phyloP scores from a whole-genome alignment of 805 yeast species.

The Hanseniaspora osmophila region DNA sequence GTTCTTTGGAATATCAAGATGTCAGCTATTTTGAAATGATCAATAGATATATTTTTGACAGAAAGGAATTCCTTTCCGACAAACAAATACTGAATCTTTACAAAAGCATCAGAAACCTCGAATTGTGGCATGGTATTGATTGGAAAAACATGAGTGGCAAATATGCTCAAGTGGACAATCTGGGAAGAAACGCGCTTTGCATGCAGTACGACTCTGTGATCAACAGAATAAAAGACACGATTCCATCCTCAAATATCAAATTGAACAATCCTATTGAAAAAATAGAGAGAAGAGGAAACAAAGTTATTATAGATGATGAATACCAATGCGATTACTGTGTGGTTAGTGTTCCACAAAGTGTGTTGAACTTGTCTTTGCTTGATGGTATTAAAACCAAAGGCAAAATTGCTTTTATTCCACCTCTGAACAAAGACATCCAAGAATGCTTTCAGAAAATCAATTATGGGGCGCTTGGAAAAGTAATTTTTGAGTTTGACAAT shows the following conservation, averaged over 20 bases:
- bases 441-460: constrained; percentile 35
- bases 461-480: constrained; percentile 62
- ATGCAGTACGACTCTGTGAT: constrained; percentile 39
- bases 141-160: constrained; percentile 57
- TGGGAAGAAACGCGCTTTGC: constrained; percentile 68
- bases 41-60: constrained; percentile 31
- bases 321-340: constrained; percentile 40
- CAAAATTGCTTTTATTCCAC: constrained; percentile 41
- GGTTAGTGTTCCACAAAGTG: constrained; percentile 68
- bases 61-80: constrained; percentile 32
- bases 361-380: constrained; percentile 30
- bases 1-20: constrained; percentile 35
- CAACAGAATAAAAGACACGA: constrained; percentile 21
- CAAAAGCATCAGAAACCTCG: constrained; percentile 41
- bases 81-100: constrained; percentile 39
- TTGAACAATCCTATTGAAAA: neutral
- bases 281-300: constrained; percentile 6
- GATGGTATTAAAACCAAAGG: constrained; percentile 19
- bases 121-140: constrained; percentile 69
- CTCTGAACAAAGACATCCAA: constrained; percentile 32
- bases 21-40: constrained; percentile 37
- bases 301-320: constrained; percentile 14
- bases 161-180: constrained; percentile 52
- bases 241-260: constrained; percentile 12
- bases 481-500: constrained; percentile 49